These are phyloP conservation scores for Postia placenta DNA, from an alignment of 768 basidiomycete genomes.

Conservation along the genomic window DNA sequence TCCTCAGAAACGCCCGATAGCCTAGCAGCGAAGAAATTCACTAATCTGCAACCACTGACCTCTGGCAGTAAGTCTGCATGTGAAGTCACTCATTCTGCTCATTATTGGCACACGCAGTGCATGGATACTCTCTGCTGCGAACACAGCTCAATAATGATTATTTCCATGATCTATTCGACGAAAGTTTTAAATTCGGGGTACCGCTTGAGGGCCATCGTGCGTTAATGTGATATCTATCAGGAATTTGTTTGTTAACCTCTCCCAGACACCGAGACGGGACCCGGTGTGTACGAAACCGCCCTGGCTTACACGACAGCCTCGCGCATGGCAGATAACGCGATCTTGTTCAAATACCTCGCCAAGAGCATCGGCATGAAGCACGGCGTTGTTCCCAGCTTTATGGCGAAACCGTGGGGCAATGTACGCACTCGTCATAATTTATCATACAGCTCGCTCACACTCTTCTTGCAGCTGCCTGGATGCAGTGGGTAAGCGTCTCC, in stretches of 20 bases:
- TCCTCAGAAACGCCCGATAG: constrained; percentile 71
- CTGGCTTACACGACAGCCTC: constrained; percentile 75
- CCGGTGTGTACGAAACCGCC: constrained; percentile 84
- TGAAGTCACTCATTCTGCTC: neutral
- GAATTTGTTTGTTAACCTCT: neutral
- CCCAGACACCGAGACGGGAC: constrained; percentile 88
- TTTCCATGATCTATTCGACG: constrained; percentile 85
- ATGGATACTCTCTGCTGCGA: constrained; percentile 91
- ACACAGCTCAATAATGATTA: constrained; percentile 87
- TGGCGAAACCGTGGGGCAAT: constrained; percentile 96
- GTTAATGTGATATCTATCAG: constrained; percentile 11
- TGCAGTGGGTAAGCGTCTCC: constrained; percentile 71
- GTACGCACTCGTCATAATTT: constrained; percentile 37
- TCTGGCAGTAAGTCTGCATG: constrained; percentile 92
- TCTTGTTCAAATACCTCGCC: constrained; percentile 86
- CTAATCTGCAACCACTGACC: constrained; percentile 71
- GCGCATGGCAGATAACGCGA: constrained; percentile 87
- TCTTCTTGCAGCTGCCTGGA: constrained; percentile 68
- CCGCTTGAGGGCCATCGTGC: constrained; percentile 83
- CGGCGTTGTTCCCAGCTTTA: constrained; percentile 90
- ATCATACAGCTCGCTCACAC: neutral
- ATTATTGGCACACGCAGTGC: constrained; percentile 50
- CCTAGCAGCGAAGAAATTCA: constrained; percentile 72
- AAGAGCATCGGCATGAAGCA: constrained; percentile 90
- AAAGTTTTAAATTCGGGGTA: constrained; percentile 64